Conservation (phyloP, 1,284 basidiomycete genomes). For the Sanghuangporus weigelae region DNA sequence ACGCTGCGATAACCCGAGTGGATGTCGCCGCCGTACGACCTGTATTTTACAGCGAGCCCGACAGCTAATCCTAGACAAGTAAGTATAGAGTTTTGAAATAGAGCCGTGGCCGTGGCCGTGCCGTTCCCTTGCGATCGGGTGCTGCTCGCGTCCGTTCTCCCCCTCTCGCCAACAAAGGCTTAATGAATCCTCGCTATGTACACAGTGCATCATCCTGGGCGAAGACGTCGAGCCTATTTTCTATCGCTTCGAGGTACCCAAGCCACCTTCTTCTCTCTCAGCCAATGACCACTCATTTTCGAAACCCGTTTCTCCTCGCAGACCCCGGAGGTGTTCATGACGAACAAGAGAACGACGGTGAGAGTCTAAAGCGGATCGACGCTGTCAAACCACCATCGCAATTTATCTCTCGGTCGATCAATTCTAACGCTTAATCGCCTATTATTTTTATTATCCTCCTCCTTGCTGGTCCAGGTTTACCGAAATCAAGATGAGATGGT, state of each 20-base stretch:
- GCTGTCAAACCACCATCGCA: conserved; percentile 1
- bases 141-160: background rate
- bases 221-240: conserved; percentile 54
- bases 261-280: background rate
- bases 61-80: conserved; percentile 54
- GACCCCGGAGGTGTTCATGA: conserved; percentile 34
- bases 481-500: conserved; percentile 47
- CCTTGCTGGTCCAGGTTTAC: conserved; percentile 24
- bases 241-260: conserved; percentile 48
- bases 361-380: conserved; percentile 21
- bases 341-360: conserved; percentile 47
- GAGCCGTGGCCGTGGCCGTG: background rate
- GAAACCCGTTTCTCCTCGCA: background rate
- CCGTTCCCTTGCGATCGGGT: background rate
- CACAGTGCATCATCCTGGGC: conserved; percentile 56
- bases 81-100: conserved; percentile 22
- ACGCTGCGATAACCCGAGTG: background rate
- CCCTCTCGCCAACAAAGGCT: conserved; percentile 3
- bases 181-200: background rate
- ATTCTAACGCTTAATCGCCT: conserved; percentile 14
- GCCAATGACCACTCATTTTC: background rate
- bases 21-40: conserved; percentile 32
- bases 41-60: conserved; percentile 59
- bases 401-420: background rate
- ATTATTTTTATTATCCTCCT: background rate